A percentile compares a stretch with the other conserved stretches of the same genome.
Conservation (phyloP, 164 flowering plant species). For the Tinospora cordifolia region DNA sequence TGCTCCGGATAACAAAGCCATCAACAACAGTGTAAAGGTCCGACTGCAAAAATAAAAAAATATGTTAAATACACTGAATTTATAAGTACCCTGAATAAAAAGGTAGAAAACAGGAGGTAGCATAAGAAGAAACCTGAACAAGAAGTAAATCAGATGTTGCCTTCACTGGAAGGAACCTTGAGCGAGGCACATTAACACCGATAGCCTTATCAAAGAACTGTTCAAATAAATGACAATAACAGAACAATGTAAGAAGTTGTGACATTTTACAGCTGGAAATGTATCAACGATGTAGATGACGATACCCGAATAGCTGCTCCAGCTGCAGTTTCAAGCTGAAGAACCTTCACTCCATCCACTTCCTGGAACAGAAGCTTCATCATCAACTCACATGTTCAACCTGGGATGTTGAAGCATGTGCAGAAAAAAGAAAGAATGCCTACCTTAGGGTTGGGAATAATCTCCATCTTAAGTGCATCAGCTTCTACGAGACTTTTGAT, state of each 20-base stretch:
- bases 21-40: conserved; percentile 81
- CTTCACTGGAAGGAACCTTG: conserved; percentile 96
- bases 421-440: neutral
- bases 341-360: conserved; percentile 85
- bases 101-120: neutral
- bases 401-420: neutral
- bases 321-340: conserved; percentile 98
- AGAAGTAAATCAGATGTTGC: conserved; percentile 97
- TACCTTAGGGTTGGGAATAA: conserved; percentile 96
- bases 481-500: conserved; percentile 89
- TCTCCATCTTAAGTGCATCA: conserved; percentile 93
- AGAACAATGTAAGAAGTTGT: conserved; percentile 7
- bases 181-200: conserved; percentile 89
- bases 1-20: conserved; percentile 64
- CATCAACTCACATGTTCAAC: neutral
- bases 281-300: neutral
- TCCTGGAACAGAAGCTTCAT: conserved; percentile 43
- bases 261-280: neutral
- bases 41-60: conserved; percentile 44
- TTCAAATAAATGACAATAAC: conserved; percentile 6
- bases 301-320: conserved; percentile 94
- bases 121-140: conserved; percentile 58
- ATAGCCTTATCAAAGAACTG: conserved; percentile 94
- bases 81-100: neutral
- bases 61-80: conserved; percentile 6